Percentiles rank a stretch among this genome's conserved stretches.
phyloP scores from a whole-genome alignment of 1,284 basidiomycete species.

The Trichosporon asahii region DNA sequence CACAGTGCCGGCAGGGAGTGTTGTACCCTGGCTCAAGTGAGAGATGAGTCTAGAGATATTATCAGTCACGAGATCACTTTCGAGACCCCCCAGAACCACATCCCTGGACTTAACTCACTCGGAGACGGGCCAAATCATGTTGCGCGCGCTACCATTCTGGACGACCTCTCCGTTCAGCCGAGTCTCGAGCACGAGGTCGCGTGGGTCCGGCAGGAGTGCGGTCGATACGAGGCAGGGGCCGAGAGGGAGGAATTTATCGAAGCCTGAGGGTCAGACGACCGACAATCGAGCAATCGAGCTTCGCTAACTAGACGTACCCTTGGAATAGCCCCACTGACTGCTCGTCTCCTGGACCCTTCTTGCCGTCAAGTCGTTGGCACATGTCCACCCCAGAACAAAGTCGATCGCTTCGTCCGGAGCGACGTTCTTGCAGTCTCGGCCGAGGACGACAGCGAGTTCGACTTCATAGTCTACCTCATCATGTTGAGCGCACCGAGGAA shows the following conservation, averaged over 20 bases:
- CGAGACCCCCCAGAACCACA: background rate
- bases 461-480: slow-evolving; percentile 80
- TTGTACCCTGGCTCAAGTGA: slow-evolving; percentile 77
- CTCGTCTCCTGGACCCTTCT: slow-evolving; percentile 64
- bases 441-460: slow-evolving; percentile 80
- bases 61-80: background rate
- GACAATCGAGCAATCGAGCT: background rate
- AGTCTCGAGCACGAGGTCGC: slow-evolving; percentile 63
- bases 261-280: slow-evolving; percentile 58
- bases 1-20: slow-evolving; percentile 72
- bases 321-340: slow-evolving; percentile 79
- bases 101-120: slow-evolving; percentile 25
- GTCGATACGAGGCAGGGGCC: slow-evolving; percentile 73
- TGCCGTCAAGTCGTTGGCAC: slow-evolving; percentile 78
- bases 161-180: slow-evolving; percentile 65
- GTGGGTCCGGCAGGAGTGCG: slow-evolving; percentile 64
- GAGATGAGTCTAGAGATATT: slow-evolving; percentile 53
- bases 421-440: slow-evolving; percentile 72
- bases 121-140: slow-evolving; percentile 37
- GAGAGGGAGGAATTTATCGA: slow-evolving; percentile 56
- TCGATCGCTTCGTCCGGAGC: slow-evolving; percentile 69
- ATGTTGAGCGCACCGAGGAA: slow-evolving; percentile 68
- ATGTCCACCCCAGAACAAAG: slow-evolving; percentile 76
- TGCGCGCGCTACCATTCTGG: slow-evolving; percentile 67
- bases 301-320: slow-evolving; percentile 55